Base-by-base conservation (phyloP, 2,329 filamentous ascomycete species). In the Phyllosticta capitalensis region DNA sequence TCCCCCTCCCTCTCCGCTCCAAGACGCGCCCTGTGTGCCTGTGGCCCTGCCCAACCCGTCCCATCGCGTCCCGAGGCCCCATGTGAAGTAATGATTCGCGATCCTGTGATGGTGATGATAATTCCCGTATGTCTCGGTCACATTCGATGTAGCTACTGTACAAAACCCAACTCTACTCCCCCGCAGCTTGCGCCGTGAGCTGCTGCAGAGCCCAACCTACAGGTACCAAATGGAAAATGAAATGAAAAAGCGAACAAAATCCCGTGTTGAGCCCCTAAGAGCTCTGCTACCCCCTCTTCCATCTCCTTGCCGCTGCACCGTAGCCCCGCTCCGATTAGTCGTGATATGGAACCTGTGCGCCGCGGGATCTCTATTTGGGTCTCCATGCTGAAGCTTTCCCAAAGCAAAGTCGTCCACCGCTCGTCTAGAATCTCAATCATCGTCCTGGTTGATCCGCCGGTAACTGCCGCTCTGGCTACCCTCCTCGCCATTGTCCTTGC, bases 401-500 rank as follows among this genome's bases (percentile, higher is more conserved):
- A 38, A 38, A 38, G 30, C 30, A 38, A 38, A 10, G 30, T 38
- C 30, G 30, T 38, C 30, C 30, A 38, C 30, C 30, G 30, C 30
- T 38, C 30, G 5, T 38, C 30, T 38, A 38, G 10, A 38, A 38
- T 0, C 30, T 38, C 30, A 61, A 58, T 60, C 60, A 55, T 76
- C 74, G 20, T 78, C 73, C 63, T 79, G 77, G 17, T 72, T 76
- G 20, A 80, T 69, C 19, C 71, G 66, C 66, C 73, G 76, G 65
- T 80, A 80, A 64, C 73, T 74, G 38, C 75, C 77, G 63, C 75
- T 75, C 22, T 67, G 66, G 61, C 70, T 70, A 53, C 73, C 71
- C 21, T 74, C 74, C 59, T 75, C 74, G 19, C 71, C 72, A 45
- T 76, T 75, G 24, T 75, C 74, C 70, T 75, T 81, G 63, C 68